phyloP scores from a whole-genome alignment of 495 filamentous ascomycete species.

The Eremomyces bilateralis region DNA sequence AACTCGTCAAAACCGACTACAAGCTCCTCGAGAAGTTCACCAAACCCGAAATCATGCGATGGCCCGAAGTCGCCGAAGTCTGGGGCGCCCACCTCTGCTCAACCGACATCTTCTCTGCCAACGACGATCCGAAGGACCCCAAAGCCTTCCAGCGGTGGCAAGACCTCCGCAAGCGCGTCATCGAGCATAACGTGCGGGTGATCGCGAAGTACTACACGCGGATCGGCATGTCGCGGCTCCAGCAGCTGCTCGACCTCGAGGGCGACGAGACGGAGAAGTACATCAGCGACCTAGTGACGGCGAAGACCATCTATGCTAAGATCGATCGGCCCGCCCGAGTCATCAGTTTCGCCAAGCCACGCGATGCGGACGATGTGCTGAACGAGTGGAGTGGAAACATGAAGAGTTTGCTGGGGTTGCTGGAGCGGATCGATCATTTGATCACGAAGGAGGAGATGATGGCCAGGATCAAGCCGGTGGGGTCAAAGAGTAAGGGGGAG shows the following conservation, averaged over 20 bases:
- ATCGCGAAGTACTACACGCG: conserved; percentile 98
- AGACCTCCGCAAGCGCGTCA: conserved; percentile 89
- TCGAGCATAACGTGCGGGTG: conserved; percentile 96
- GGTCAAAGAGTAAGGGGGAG: background rate
- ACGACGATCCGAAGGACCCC: conserved; percentile 40
- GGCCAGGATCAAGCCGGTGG: conserved; percentile 62
- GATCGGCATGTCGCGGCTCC: conserved; percentile 74
- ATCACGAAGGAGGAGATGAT: conserved; percentile 99
- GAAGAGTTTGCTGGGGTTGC: conserved; percentile 79
- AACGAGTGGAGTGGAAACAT: conserved; percentile 99
- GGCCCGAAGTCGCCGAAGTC: conserved; percentile 71
- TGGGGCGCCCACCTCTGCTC: conserved; percentile 76
- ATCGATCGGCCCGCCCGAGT: conserved; percentile 86
- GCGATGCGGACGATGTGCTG: conserved; percentile 89
- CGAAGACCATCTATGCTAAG: conserved; percentile 92
- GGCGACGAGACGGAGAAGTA: conserved; percentile 96
- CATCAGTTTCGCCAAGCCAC: conserved; percentile 79
- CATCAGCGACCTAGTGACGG: conserved; percentile 82
- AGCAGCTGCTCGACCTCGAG: conserved; percentile 69
- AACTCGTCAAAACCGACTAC: conserved; percentile 47
- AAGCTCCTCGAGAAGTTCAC: conserved; percentile 84
- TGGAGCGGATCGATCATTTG: conserved; percentile 92
- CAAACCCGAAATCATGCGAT: conserved; percentile 90
- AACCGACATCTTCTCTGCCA: conserved; percentile 72
- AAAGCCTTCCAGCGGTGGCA: conserved; percentile 70